These are phyloP conservation scores for Alternaria consortialis DNA, from an alignment of 2,329 filamentous ascomycete species.

Conservation along the genomic window DNA sequence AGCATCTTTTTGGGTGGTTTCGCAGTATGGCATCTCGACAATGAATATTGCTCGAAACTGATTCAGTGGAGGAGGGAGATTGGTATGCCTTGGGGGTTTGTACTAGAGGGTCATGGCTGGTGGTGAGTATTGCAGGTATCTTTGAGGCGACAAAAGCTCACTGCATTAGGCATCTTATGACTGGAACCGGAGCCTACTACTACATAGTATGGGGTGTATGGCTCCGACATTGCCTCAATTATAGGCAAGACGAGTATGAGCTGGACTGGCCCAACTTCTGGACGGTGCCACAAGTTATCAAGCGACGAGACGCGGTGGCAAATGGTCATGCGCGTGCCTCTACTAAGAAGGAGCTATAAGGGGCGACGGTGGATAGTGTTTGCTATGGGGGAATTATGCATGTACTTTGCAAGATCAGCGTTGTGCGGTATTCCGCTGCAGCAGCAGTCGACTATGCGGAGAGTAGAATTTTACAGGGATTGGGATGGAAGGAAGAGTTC, in stretches of 20 bases:
- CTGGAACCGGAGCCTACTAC: slow-evolving; percentile 82
- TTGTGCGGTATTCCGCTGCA: not conserved
- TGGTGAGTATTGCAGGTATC: slow-evolving; percentile 61
- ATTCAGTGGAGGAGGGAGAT: slow-evolving; percentile 71
- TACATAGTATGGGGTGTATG: slow-evolving; percentile 87
- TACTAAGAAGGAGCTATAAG: slow-evolving; percentile 45
- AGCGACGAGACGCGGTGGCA: slow-evolving; percentile 16
- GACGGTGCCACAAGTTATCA: slow-evolving; percentile 63
- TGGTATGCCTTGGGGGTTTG: slow-evolving; percentile 79
- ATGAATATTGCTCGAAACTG: slow-evolving; percentile 74
- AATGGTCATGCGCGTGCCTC: slow-evolving; percentile 30
- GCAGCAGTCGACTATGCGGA: not conserved
- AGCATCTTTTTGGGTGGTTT: slow-evolving; percentile 78
- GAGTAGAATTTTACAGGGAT: not conserved
- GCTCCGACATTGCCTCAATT: slow-evolving; percentile 79
- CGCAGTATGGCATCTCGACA: slow-evolving; percentile 81
- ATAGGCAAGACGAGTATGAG: slow-evolving; percentile 74
- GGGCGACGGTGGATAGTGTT: not conserved
- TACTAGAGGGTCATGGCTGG: slow-evolving; percentile 78
- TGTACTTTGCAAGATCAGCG: not conserved
- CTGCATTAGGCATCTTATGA: slow-evolving; percentile 74
- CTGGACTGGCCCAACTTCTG: slow-evolving; percentile 73
- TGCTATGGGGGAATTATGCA: slow-evolving; percentile 3
- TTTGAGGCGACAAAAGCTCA: slow-evolving; percentile 15
- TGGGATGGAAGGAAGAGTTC: not conserved